Conservation (phyloP, 495 filamentous ascomycete species). For the Parmelia sp. region DNA sequence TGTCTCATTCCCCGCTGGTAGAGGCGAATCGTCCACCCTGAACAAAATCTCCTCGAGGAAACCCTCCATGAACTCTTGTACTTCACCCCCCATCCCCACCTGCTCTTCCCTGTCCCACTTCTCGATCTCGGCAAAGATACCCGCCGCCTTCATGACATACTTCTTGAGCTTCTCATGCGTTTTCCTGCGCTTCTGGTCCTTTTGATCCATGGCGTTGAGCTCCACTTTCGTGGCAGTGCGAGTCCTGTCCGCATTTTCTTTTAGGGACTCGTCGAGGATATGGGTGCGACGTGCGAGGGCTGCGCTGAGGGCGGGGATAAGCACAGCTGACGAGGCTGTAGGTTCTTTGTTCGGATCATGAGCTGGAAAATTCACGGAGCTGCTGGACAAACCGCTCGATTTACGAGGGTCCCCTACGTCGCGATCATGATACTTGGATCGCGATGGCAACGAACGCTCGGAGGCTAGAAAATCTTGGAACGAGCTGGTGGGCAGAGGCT, state of each 20-base stretch:
- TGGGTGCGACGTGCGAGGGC: conserved; percentile 69
- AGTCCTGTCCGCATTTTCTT: conserved; percentile 6
- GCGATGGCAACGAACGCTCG: conserved; percentile 31
- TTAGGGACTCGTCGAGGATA: conserved; percentile 23
- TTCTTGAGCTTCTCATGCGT: conserved; percentile 76
- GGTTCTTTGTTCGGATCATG: conserved; percentile 31
- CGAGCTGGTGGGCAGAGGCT: conserved; percentile 22
- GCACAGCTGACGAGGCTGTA: conserved; percentile 70
- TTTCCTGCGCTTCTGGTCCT: conserved; percentile 53
- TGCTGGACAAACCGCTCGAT: conserved; percentile 1
- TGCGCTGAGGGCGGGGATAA: conserved; percentile 84
- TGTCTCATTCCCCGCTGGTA: not conserved
- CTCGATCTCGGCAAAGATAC: conserved; percentile 81
- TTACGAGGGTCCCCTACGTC: conserved; percentile 23
- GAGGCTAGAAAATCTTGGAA: conserved; percentile 22
- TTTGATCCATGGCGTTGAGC: conserved; percentile 4
- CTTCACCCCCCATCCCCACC: conserved; percentile 86
- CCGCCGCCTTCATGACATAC: conserved; percentile 66
- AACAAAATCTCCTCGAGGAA: conserved; percentile 94
- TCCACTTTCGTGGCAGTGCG: conserved; percentile 14
- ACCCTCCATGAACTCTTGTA: conserved; percentile 80
- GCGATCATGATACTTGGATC: conserved; percentile 19
- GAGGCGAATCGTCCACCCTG: conserved; percentile 54
- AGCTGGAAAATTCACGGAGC: conserved; percentile 19
- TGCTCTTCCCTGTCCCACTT: conserved; percentile 72